phyloP scores from a whole-genome alignment of 2,329 filamentous ascomycete species.

The Talaromyces sp. region DNA sequence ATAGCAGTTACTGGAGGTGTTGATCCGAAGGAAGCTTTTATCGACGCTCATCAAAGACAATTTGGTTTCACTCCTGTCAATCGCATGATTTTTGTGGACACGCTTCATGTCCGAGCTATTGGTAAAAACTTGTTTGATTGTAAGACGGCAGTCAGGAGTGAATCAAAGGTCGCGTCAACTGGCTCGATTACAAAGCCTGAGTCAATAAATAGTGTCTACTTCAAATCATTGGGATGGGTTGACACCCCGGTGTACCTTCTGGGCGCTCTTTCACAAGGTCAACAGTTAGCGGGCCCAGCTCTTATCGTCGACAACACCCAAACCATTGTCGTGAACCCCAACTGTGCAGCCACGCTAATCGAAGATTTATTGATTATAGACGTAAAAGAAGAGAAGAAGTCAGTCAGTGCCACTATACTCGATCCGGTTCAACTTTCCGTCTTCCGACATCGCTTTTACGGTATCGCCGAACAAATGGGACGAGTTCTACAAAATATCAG shows the following conservation, averaged over 20 bases:
- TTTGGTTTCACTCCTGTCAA: constrained; percentile 77
- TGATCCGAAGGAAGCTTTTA: background rate
- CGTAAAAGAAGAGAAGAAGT: constrained; percentile 55
- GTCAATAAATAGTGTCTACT: background rate
- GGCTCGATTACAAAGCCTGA: background rate
- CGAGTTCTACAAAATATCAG: constrained; percentile 55
- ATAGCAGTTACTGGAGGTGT: constrained; percentile 2
- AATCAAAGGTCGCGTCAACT: background rate
- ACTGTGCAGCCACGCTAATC: constrained; percentile 60
- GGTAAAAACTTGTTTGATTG: constrained; percentile 13
- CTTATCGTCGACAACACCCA: constrained; percentile 66
- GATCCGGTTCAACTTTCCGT: constrained; percentile 55
- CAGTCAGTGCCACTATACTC: constrained; percentile 31
- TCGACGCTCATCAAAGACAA: constrained; percentile 65
- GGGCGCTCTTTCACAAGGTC: constrained; percentile 20
- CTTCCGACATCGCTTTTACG: constrained; percentile 58
- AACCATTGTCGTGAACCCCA: constrained; percentile 85
- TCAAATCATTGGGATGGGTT: background rate
- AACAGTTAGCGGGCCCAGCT: constrained; percentile 31
- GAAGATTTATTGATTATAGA: constrained; percentile 78
- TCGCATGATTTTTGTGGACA: constrained; percentile 75
- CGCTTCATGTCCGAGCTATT: constrained; percentile 61
- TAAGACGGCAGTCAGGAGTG: background rate
- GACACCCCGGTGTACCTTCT: constrained; percentile 28
- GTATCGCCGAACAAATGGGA: constrained; percentile 60